These are phyloP conservation scores for Termitomyces sp. DNA, from an alignment of 768 basidiomycete species.

Conservation along the genomic window DNA sequence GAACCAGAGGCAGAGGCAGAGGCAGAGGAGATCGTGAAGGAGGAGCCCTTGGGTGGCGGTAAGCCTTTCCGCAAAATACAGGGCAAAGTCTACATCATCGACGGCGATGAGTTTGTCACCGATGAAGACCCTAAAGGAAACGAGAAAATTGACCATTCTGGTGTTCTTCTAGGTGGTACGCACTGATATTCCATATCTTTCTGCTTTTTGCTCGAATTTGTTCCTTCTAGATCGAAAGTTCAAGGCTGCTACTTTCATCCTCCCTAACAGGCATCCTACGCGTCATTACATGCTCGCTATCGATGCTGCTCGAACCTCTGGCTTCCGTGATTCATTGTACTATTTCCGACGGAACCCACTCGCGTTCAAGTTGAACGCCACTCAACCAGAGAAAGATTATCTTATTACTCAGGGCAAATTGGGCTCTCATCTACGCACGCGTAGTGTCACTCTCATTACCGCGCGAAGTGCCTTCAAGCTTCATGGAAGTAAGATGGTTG, in stretches of 20 bases:
- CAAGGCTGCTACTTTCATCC: constrained; percentile 86
- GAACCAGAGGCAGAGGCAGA: constrained; percentile 27
- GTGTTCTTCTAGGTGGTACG: constrained; percentile 82
- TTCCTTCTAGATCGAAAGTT: constrained; percentile 67
- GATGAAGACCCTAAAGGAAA: constrained; percentile 85
- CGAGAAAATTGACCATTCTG: constrained; percentile 85
- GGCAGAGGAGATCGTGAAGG: constrained; percentile 35
- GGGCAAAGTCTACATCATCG: constrained; percentile 72
- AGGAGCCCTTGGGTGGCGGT: constrained; percentile 47
- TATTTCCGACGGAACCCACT: constrained; percentile 92
- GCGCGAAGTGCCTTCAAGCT: constrained; percentile 92
- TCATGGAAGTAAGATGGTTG: constrained; percentile 88
- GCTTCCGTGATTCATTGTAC: constrained; percentile 96
- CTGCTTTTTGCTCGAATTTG: not conserved
- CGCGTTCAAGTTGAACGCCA: constrained; percentile 88
- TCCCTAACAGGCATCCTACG: constrained; percentile 80
- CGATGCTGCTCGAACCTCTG: constrained; percentile 93
- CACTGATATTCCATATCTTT: constrained; percentile 11
- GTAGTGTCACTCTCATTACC: constrained; percentile 92
- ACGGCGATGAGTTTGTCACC: constrained; percentile 87
- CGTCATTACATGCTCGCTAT: constrained; percentile 94
- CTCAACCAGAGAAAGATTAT: constrained; percentile 87
- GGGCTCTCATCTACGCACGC: constrained; percentile 81
- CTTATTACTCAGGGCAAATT: constrained; percentile 88
- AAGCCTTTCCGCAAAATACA: constrained; percentile 75